Evolutionary conservation across 345 rosid species (phyloP), one percentile per base, ranked within the genome.

Genomic region (Ailanthus altissimus): DNA sequence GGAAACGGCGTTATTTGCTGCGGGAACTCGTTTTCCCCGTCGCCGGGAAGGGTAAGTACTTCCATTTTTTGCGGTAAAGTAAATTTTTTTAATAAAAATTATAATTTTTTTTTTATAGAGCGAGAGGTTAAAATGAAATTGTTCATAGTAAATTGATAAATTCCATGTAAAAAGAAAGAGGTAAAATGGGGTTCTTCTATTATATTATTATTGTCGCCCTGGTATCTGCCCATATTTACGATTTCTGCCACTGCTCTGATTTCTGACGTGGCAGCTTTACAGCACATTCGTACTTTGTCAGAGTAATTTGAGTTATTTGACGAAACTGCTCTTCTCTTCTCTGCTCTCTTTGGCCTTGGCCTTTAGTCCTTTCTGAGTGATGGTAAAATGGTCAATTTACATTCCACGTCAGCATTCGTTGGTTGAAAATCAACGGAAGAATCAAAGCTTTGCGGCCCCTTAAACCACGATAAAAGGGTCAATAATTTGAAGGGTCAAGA

Each of bases 1-100:
- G 68, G 68, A 25, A 74, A 73, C 58, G 68, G 76, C 57, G 77
- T 50, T n/a, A 73, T 47, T 47, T 61, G 77, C 36, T 73, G 77
- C 68, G 58, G 77, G 32, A 73, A 61, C 12, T 28, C 46, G 59
- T 23, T 61, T 28, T 28, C 68, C 68, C 23, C 46, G 57, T 28
- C 69, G 57, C 47, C 69, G 47, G 68, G 60, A 5, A n/a, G 57
- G 47, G 68, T 74, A 5, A 32, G 57, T 32, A 28, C 58, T 32
- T 74, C 77, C 58, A 74, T 74, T 18, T 32, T 58, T 47, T 47
- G 69, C 54, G 58, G 68, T 61, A 46, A 61, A 57, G 46, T 62
- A 62, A 49, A 1, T 67, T 47, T 67, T 66, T 42, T 67, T 67
- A 51, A 51, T 51, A 51, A n/a, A n/a, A n/a, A n/a, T n/a, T 67